These are phyloP conservation scores for Mycena sp. DNA, from an alignment of 1,284 basidiomycete genomes.

Conservation along the genomic window DNA sequence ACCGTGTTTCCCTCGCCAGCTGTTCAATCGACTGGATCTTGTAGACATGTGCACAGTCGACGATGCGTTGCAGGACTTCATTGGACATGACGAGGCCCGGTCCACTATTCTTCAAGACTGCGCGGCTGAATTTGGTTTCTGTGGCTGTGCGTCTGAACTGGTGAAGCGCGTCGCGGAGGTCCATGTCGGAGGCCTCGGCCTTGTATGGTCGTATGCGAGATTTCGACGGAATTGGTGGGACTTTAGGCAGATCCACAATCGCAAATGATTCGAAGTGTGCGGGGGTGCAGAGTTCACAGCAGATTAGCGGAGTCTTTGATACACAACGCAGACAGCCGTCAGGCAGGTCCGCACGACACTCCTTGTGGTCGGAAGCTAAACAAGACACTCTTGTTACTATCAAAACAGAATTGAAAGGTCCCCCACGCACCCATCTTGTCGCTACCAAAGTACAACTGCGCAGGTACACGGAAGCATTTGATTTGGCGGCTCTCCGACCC, in stretches of 20 bases:
- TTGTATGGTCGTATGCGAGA: neutral
- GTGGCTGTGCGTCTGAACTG: neutral
- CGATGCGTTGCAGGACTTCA: constrained; percentile 22
- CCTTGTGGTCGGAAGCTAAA: neutral
- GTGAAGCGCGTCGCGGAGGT: neutral
- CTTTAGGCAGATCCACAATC: neutral
- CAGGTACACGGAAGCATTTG: constrained; percentile 9
- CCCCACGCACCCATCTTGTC: neutral
- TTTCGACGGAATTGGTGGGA: neutral
- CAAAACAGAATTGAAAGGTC: neutral
- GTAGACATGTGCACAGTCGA: constrained; percentile 21
- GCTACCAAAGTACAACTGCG: constrained; percentile 13
- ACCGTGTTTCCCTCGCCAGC: neutral
- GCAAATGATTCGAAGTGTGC: neutral
- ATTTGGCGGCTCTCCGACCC: neutral
- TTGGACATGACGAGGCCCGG: constrained; percentile 15
- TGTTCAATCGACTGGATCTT: constrained; percentile 15
- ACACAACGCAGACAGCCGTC: constrained; percentile 1
- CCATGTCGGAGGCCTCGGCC: neutral
- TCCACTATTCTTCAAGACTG: constrained; percentile 2
- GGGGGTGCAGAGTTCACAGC: constrained; percentile 28
- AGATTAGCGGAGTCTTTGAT: neutral
- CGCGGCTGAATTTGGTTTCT: neutral
- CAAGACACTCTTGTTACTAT: neutral
- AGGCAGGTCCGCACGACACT: neutral